Conservation (phyloP, 2,329 filamentous ascomycete species). For the Xylariaceae sp. region DNA sequence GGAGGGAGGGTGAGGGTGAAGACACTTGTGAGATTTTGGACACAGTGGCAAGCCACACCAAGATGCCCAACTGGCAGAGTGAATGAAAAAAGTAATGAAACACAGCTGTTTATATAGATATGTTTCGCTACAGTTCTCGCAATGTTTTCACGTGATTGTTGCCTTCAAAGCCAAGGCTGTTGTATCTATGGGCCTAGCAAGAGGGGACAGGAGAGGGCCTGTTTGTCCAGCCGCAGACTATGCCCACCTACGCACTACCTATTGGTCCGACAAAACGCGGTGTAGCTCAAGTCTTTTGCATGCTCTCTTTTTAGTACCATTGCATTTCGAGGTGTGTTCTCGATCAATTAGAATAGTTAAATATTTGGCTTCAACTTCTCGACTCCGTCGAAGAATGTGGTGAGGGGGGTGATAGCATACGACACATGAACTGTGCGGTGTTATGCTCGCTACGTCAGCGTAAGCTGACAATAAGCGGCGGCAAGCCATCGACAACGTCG, state of each 20-base stretch:
- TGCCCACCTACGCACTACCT: not conserved
- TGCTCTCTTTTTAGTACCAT: too few relatives aligned
- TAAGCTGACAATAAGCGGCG: not conserved
- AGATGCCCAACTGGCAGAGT: not conserved
- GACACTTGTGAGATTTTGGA: not conserved
- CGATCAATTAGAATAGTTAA: too few relatives aligned
- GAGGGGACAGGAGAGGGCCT: constrained; percentile 5
- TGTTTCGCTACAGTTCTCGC: not conserved
- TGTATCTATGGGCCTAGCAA: constrained; percentile 3
- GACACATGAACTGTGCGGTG: not conserved
- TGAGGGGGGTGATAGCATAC: too few relatives aligned
- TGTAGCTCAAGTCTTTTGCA: too few relatives aligned
- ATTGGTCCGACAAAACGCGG: too few relatives aligned
- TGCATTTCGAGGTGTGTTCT: too few relatives aligned
- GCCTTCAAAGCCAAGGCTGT: not conserved
- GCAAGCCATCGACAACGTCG: not conserved
- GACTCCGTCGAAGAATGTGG: too few relatives aligned
- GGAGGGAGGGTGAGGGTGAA: not conserved
- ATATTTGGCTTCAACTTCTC: too few relatives aligned
- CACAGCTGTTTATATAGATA: constrained; percentile 6
- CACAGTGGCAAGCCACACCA: not conserved
- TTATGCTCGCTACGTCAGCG: not conserved
- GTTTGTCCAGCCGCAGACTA: constrained; percentile 4
- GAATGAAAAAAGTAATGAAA: too few relatives aligned
- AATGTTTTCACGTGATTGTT: not conserved